Conservation (phyloP, 768 basidiomycete species). For the Termitomyces sp. region DNA sequence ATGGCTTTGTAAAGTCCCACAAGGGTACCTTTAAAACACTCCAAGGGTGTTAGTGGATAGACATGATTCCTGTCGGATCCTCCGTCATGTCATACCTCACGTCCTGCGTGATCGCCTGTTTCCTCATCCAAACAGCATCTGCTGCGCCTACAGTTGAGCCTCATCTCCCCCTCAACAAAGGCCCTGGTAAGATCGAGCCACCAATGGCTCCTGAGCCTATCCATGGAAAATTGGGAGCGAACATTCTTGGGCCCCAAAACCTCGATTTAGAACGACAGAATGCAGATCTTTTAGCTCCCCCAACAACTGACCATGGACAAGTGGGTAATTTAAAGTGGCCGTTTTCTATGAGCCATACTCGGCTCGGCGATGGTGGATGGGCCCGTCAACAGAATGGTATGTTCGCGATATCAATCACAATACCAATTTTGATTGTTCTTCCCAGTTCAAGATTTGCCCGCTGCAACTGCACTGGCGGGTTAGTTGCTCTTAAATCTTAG, state of each 20-base stretch:
- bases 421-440: background rate
- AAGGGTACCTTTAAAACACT: too few relatives aligned
- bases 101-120: background rate
- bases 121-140: background rate
- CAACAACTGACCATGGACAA: slow-evolving; percentile 55
- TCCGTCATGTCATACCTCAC: slow-evolving; percentile 1
- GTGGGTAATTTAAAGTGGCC: slow-evolving; percentile 66
- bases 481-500: background rate
- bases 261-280: slow-evolving; percentile 53
- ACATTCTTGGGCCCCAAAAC: slow-evolving; percentile 57
- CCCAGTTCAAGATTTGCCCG: slow-evolving; percentile 44
- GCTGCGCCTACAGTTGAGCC: slow-evolving; percentile 4
- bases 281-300: slow-evolving; percentile 54
- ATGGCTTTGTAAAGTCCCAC: too few relatives aligned
- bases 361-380: slow-evolving; percentile 63
- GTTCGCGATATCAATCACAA: background rate
- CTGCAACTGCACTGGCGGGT: slow-evolving; percentile 40
- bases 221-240: slow-evolving; percentile 40
- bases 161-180: background rate
- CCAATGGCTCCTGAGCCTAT: slow-evolving; percentile 31
- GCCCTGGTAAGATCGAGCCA: slow-evolving; percentile 1
- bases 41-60: background rate
- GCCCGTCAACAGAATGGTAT: slow-evolving; percentile 55
- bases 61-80: background rate
- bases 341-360: slow-evolving; percentile 57